Evolutionary conservation across 345 rosid genomes (phyloP).

Genomic region (Populus ilicifolia): DNA sequence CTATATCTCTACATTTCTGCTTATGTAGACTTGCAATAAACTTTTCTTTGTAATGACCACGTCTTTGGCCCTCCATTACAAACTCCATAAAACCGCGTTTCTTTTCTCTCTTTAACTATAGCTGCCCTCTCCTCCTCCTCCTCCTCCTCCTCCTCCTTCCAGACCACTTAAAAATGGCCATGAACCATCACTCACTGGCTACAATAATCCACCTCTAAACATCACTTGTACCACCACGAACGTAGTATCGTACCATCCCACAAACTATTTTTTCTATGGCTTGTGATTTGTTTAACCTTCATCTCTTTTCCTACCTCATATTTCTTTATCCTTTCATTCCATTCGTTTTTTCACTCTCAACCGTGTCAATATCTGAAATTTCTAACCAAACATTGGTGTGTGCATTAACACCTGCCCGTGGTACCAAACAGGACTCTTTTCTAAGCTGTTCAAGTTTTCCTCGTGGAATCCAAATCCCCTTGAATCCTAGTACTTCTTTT

Average conservation of each 20-base stretch:
- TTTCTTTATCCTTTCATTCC: slow-evolving; percentile 13
- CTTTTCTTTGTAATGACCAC: neutral
- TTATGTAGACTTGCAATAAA: neutral
- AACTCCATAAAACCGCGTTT: slow-evolving; percentile 24
- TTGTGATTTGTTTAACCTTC: neutral
- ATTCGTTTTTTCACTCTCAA: slow-evolving; percentile 38
- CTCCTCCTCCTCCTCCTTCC: neutral
- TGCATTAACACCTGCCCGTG: slow-evolving; percentile 26
- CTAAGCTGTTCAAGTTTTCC: slow-evolving; percentile 57
- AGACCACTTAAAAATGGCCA: neutral
- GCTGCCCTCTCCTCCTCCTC: too few species aligned
- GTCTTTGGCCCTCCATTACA: slow-evolving; percentile 20
- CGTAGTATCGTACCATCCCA: neutral
- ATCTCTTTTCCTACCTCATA: neutral
- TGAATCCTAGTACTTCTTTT: slow-evolving; percentile 10
- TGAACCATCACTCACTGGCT: neutral
- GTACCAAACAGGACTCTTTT: neutral
- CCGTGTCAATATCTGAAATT: slow-evolving; percentile 51
- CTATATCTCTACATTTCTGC: neutral
- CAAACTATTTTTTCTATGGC: slow-evolving; percentile 15
- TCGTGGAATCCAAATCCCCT: slow-evolving; percentile 18
- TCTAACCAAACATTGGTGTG: slow-evolving; percentile 44
- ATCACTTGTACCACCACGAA: slow-evolving; percentile 8
- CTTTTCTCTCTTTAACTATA: neutral
- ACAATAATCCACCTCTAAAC: neutral